These are phyloP conservation scores for Dothideomycetes sp. DNA, from an alignment of 2,329 filamentous ascomycete species.

Conservation along the genomic window DNA sequence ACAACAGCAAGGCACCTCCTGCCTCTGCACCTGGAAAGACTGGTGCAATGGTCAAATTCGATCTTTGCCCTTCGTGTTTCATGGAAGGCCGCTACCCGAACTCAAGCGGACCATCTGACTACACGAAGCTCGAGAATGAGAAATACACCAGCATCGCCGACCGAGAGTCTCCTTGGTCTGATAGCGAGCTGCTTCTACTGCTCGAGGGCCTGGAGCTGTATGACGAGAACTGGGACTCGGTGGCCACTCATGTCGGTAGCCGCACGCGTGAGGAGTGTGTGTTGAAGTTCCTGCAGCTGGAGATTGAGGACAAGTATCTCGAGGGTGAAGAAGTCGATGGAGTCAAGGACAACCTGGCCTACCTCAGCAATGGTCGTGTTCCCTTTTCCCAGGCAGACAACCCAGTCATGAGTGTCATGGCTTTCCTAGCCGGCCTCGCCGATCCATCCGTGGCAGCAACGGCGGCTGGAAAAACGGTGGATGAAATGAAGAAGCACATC, in stretches of 20 bases:
- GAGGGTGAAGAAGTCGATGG: slow-evolving; percentile 55
- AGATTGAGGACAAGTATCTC: slow-evolving; percentile 95
- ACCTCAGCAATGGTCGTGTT: slow-evolving; percentile 61
- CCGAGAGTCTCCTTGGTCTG: slow-evolving; percentile 79
- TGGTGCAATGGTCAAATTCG: slow-evolving; percentile 57
- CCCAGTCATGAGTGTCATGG: slow-evolving; percentile 90
- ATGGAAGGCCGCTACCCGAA: slow-evolving; percentile 72
- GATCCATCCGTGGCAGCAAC: slow-evolving; percentile 85
- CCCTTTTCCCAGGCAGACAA: slow-evolving; percentile 92
- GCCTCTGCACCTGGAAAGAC: slow-evolving; percentile 36
- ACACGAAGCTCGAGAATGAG: slow-evolving; percentile 82
- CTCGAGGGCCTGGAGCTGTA: slow-evolving; percentile 86
- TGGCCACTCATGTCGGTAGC: slow-evolving; percentile 84
- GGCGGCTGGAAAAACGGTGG: slow-evolving; percentile 77
- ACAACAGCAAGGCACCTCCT: slow-evolving; percentile 52
- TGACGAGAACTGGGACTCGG: slow-evolving; percentile 90
- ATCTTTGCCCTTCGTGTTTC: slow-evolving; percentile 86
- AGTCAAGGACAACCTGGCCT: slow-evolving; percentile 56
- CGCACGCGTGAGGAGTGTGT: slow-evolving; percentile 93
- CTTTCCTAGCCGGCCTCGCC: slow-evolving; percentile 82
- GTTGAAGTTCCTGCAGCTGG: slow-evolving; percentile 87
- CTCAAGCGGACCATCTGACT: slow-evolving; percentile 69
- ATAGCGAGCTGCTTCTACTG: slow-evolving; percentile 77
- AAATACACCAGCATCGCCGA: slow-evolving; percentile 68
- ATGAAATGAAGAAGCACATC: slow-evolving; percentile 71